phyloP scores from a whole-genome alignment of 495 filamentous ascomycete genomes.

The Diplogelasinospora grovesii region DNA sequence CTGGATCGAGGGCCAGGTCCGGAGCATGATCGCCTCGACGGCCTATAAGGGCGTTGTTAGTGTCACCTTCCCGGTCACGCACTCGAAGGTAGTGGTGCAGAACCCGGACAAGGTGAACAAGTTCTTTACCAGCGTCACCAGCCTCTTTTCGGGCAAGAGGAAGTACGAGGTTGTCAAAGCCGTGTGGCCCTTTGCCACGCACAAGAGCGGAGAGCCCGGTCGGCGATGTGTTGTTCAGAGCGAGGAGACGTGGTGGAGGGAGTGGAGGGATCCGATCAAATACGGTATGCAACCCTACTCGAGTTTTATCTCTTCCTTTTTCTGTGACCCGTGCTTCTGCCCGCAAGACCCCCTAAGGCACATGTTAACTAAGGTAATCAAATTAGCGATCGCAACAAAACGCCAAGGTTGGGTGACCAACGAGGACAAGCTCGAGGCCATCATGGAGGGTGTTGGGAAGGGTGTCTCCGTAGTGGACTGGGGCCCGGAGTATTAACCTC shows the following conservation, averaged over 20 bases:
- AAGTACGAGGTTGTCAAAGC: conserved; percentile 45
- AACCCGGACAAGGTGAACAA: conserved; percentile 40
- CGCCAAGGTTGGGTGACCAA: conserved; percentile 44
- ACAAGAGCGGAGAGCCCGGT: conserved; percentile 30
- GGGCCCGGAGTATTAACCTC: conserved; percentile 28
- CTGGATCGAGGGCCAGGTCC: conserved; percentile 47
- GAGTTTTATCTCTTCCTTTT: not conserved
- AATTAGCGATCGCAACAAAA: conserved; percentile 32
- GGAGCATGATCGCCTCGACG: conserved; percentile 37
- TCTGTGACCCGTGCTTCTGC: conserved; percentile 2
- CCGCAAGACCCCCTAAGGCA: not conserved
- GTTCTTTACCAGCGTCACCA: conserved; percentile 37
- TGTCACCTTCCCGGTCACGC: conserved; percentile 46
- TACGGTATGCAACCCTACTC: conserved; percentile 19
- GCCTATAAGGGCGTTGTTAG: conserved; percentile 43
- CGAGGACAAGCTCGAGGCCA: conserved; percentile 44
- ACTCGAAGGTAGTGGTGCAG: conserved; percentile 40
- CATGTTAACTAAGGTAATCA: no score
- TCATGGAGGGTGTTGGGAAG: conserved; percentile 37
- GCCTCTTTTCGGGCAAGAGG: conserved; percentile 37
- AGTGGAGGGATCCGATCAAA: conserved; percentile 40
- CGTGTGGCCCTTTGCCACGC: conserved; percentile 42
- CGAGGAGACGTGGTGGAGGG: conserved; percentile 49
- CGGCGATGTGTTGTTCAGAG: conserved; percentile 40
- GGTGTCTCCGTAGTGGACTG: conserved; percentile 29